phyloP scores from a whole-genome alignment of 192 early-diverging fungal species.

The Coemansia sp. region DNA sequence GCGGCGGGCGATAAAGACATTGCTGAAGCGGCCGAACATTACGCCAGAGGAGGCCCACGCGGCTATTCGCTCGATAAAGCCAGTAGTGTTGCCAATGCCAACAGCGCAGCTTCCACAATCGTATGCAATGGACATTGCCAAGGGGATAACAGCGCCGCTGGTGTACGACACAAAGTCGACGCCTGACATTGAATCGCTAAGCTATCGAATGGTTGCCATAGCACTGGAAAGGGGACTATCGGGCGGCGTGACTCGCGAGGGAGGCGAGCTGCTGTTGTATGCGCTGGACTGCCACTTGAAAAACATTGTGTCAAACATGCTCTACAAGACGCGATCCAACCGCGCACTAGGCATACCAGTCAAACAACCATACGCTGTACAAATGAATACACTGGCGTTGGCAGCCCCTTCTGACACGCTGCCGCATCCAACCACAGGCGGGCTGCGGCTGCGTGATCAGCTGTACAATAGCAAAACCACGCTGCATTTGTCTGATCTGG shows the following conservation, averaged over 20 bases:
- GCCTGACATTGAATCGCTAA: constrained; percentile 63
- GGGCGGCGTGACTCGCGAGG: constrained; percentile 62
- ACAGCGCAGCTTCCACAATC: constrained; percentile 55
- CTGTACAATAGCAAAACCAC: constrained; percentile 47
- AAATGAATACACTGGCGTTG: background rate
- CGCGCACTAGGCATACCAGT: constrained; percentile 60
- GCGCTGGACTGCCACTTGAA: constrained; percentile 72
- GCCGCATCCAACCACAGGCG: constrained; percentile 29
- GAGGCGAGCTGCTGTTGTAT: constrained; percentile 64
- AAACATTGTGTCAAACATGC: constrained; percentile 65
- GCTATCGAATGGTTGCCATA: constrained; percentile 66
- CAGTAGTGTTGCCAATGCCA: constrained; percentile 53
- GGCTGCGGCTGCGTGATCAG: constrained; percentile 48
- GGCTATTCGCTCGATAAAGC: constrained; percentile 47
- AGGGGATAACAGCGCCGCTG: constrained; percentile 66
- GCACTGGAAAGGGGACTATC: constrained; percentile 67
- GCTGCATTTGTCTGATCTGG: constrained; percentile 60
- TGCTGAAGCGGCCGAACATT: constrained; percentile 56
- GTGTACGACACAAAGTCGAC: constrained; percentile 67
- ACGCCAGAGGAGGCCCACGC: constrained; percentile 40
- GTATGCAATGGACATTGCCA: constrained; percentile 61
- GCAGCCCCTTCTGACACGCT: background rate
- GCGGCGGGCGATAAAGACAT: constrained; percentile 62
- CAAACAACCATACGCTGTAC: background rate
- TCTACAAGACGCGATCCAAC: constrained; percentile 66